A percentile compares a stretch with the other conserved stretches of the same genome.
Evolutionary conservation across 2,329 filamentous ascomycete species (phyloP).

Genomic region (Ophiosphaerella herpotricha): DNA sequence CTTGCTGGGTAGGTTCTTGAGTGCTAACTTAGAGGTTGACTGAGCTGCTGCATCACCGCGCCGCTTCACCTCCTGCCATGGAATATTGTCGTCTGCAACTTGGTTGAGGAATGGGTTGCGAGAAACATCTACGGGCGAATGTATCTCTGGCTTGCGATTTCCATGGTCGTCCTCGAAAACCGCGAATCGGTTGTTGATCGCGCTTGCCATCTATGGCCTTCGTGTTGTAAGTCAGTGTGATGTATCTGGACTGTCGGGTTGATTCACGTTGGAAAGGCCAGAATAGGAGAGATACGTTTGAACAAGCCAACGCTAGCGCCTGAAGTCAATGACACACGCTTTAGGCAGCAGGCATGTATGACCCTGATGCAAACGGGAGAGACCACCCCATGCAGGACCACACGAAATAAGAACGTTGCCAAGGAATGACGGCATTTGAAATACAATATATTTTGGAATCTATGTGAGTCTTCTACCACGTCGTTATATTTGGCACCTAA

Average conservation of each 20-base stretch:
- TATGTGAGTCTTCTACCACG: neutral
- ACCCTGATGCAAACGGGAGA: neutral
- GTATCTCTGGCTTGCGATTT: slow-evolving; percentile 1
- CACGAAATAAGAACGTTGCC: neutral
- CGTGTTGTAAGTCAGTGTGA: neutral
- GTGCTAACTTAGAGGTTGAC: neutral
- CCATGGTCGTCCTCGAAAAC: slow-evolving; percentile 23
- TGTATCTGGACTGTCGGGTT: neutral
- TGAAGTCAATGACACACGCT: neutral
- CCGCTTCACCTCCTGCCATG: slow-evolving; percentile 37
- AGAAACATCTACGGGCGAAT: slow-evolving; percentile 4
- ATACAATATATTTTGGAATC: neutral
- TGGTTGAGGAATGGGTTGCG: slow-evolving; percentile 30
- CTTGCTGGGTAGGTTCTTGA: slow-evolving; percentile 15
- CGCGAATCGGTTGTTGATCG: slow-evolving; percentile 29
- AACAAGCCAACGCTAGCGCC: neutral
- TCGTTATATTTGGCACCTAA: too few relatives aligned
- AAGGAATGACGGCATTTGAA: neutral
- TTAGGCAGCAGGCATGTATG: neutral
- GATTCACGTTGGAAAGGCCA: neutral
- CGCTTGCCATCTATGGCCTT: slow-evolving; percentile 16
- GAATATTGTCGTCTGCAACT: slow-evolving; percentile 22
- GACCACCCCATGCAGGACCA: neutral
- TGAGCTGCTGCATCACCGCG: slow-evolving; percentile 9
- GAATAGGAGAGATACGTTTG: neutral